Base-by-base conservation (phyloP, 2,329 filamentous ascomycete genomes). In the Penicillium griseofulvum region DNA sequence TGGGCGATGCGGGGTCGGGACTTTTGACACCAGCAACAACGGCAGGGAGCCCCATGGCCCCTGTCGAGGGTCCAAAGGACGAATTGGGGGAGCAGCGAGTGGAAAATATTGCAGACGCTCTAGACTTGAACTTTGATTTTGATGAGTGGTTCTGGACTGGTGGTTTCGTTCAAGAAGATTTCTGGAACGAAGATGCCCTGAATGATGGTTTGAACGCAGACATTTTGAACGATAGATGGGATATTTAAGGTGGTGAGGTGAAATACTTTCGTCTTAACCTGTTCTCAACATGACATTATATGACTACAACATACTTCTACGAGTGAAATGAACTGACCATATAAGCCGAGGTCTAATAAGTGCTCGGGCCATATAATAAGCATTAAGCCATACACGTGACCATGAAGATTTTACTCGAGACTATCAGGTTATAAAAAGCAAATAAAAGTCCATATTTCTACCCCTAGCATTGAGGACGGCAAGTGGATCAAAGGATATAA, bases 401-500 rank as follows among this genome's bases (percentile, higher is more conserved):
- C 22, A 22, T 22, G 22, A 22, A 22, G 2, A 22, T 22, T 3
- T 22, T 22, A 22, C 22, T 22, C 22, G 22, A 22, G 22, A 4
- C 22, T 22, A 22, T 22, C 14, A 33, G 29, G 11, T 11, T 14
- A 14, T 33, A 34, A 34, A 34, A 34, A 31, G 29, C 5, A 31
- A 12, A 31, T 3, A 31, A 31, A 14, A 11, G n/a, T 29, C 29
- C 4, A 31, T 31, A 4, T 31, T 12, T 31, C 1, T 31, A 31
- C 29, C 28, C 24, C 44, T 49, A 17, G 7, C 39, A 41, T 31
- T 6, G 11, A 26, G 43, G n/a, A 31, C 52, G 47, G 41, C 28
- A 54, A 54, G 52, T 51, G 46, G 47, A 41, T 34, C 52, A 37
- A 26, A 24, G n/a, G n/a, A 3, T 14, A 3, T 28, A 29, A 46